These are phyloP conservation scores for Davidsoniella virescens DNA, from an alignment of 2,329 filamentous ascomycete genomes.

Conservation along the genomic window DNA sequence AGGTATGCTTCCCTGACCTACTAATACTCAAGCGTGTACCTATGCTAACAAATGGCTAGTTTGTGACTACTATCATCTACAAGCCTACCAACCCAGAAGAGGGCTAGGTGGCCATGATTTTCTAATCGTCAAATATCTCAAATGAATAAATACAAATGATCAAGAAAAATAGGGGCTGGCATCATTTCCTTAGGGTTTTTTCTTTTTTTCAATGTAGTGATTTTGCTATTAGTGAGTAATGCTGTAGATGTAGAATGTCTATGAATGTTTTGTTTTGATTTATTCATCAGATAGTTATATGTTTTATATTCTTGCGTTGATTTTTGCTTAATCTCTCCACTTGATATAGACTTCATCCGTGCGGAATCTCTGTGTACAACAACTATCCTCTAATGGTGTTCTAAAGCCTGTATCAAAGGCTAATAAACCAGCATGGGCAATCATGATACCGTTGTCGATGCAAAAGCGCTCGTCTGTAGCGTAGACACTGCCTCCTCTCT, in stretches of 20 bases:
- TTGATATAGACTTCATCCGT: conserved; percentile 68
- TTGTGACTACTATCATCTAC: conserved; percentile 94
- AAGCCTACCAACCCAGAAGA: conserved; percentile 50
- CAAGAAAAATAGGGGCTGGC: no score
- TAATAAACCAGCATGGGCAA: conserved; percentile 83
- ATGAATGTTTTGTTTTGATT: no score
- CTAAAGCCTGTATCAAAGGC: conserved; percentile 68
- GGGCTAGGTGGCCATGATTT: neutral
- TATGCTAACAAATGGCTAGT: conserved; percentile 35
- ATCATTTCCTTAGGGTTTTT: neutral
- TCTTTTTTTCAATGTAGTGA: neutral
- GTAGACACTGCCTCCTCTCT: conserved; percentile 78
- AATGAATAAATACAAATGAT: neutral
- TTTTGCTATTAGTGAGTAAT: conserved; percentile 5
- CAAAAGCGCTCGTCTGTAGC: conserved; percentile 96
- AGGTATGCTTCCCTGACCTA: conserved; percentile 36
- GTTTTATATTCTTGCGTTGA: no score
- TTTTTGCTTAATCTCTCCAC: conserved; percentile 46
- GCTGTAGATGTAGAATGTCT: neutral
- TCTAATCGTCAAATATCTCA: neutral
- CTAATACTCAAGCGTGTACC: neutral
- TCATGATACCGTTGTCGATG: conserved; percentile 99
- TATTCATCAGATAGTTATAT: no score
- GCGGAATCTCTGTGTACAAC: conserved; percentile 69
- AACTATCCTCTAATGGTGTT: conserved; percentile 64